Evolutionary conservation across 2,329 filamentous ascomycete species (phyloP).

Genomic region (Aureobasidium namibiae): DNA sequence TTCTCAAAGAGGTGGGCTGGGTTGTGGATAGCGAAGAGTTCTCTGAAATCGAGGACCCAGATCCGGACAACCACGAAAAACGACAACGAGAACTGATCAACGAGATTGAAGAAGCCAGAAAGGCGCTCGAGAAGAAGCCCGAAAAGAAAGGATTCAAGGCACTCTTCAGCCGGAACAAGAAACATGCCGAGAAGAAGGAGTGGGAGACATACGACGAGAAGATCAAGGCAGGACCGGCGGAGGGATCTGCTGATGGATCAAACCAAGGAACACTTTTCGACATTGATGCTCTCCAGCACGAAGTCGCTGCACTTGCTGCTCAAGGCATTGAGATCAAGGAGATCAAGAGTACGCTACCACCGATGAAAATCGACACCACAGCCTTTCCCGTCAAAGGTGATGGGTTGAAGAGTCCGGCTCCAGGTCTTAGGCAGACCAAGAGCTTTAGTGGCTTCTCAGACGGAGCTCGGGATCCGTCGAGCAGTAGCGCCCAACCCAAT

Average conservation of each 20-base stretch:
- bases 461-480: slow-evolving; percentile 1
- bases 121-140: slow-evolving; percentile 72
- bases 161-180: slow-evolving; percentile 77
- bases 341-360: slow-evolving; percentile 78
- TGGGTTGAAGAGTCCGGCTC: not conserved
- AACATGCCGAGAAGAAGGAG: slow-evolving; percentile 66
- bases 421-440: slow-evolving; percentile 37
- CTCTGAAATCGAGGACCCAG: slow-evolving; percentile 90
- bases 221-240: slow-evolving; percentile 33
- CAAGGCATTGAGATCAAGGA: slow-evolving; percentile 74
- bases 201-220: slow-evolving; percentile 91
- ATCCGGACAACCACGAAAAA: slow-evolving; percentile 83
- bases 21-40: slow-evolving; percentile 88
- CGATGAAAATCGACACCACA: slow-evolving; percentile 63
- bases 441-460: slow-evolving; percentile 29
- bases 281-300: slow-evolving; percentile 74
- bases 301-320: slow-evolving; percentile 64
- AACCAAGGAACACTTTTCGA: slow-evolving; percentile 70
- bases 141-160: slow-evolving; percentile 58
- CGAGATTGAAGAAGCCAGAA: slow-evolving; percentile 91
- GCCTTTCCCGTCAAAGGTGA: not conserved
- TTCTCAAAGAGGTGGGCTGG: slow-evolving; percentile 86
- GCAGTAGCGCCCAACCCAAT: slow-evolving; percentile 12
- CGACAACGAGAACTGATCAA: slow-evolving; percentile 88
- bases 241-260: slow-evolving; percentile 39